Evolutionary conservation across 2,329 filamentous ascomycete species (phyloP).

Genomic region (Malbranchea zuffiana): DNA sequence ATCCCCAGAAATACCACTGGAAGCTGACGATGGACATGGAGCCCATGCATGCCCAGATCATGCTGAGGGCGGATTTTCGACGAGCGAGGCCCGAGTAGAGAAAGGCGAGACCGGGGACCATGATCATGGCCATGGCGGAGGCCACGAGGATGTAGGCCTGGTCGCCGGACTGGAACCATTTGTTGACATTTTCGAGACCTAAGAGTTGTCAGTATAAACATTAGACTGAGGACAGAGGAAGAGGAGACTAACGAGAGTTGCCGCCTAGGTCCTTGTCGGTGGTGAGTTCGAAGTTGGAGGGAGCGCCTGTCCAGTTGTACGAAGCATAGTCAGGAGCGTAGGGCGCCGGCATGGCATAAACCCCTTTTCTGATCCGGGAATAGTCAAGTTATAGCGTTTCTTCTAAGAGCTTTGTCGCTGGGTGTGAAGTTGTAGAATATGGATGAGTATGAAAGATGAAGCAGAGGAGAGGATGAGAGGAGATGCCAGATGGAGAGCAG

Average conservation of each 20-base stretch:
- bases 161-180: constrained; percentile 88
- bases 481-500: background rate
- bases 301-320: constrained; percentile 40
- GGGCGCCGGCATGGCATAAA: constrained; percentile 14
- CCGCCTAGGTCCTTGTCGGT: constrained; percentile 56
- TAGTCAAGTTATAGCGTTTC: background rate
- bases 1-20: constrained; percentile 99
- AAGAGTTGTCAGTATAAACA: constrained; percentile 17
- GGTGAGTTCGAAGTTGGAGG: constrained; percentile 31
- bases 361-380: background rate
- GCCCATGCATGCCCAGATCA: constrained; percentile 97
- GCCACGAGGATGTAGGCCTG: constrained; percentile 86
- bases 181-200: constrained; percentile 83
- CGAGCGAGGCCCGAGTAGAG: constrained; percentile 96
- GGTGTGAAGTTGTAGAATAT: background rate
- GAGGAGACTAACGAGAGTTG: constrained; percentile 57
- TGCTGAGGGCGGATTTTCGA: constrained; percentile 89
- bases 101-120: constrained; percentile 94
- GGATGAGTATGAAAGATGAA: background rate
- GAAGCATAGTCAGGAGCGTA: constrained; percentile 37
- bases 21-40: constrained; percentile 84
- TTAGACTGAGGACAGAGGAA: too few species aligned
- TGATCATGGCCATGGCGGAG: constrained; percentile 87
- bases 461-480: background rate
- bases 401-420: background rate